phyloP scores from a whole-genome alignment of 2,329 filamentous ascomycete genomes.

The Laburnicola sp. region DNA sequence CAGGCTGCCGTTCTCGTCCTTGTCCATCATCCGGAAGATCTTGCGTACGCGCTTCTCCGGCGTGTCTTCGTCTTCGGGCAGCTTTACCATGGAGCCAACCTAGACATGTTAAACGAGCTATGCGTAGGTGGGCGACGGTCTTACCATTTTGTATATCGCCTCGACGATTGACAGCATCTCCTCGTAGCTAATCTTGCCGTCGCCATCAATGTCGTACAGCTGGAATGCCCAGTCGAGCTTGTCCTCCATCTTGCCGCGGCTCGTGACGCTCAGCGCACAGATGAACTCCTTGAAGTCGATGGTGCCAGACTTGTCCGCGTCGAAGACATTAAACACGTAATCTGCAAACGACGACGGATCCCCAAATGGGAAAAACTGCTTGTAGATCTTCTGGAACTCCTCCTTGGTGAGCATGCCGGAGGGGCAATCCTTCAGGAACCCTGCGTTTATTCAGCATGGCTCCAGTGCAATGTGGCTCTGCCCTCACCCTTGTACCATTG shows the following conservation, averaged over 20 bases:
- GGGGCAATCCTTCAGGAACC: conserved; percentile 97
- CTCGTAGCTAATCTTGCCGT: conserved; percentile 98
- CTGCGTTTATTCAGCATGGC: conserved; percentile 53
- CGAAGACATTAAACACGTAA: conserved; percentile 99
- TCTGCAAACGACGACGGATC: conserved; percentile 97
- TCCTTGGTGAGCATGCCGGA: conserved; percentile 96
- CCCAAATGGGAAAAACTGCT: conserved; percentile 98
- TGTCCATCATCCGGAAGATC: conserved; percentile 99
- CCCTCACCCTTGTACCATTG: conserved; percentile 97
- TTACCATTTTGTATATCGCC: conserved; percentile 99
- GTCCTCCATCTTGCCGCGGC: conserved; percentile 97
- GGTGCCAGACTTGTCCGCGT: conserved; percentile 93
- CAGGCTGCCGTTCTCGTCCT: conserved; percentile 96
- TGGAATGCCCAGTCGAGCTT: conserved; percentile 99
- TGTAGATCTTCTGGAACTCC: conserved; percentile 99
- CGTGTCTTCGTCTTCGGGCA: conserved; percentile 97
- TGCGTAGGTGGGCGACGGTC: conserved; percentile 2
- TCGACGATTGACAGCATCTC: conserved; percentile 99
- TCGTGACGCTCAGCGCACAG: conserved; percentile 94
- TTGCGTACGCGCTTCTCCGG: conserved; percentile 97
- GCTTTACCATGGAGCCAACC: conserved; percentile 99
- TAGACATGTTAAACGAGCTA: conserved; percentile 42
- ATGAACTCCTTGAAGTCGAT: conserved; percentile 99
- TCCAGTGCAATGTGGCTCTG: neutral
- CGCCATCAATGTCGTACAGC: conserved; percentile 97